Evolutionary conservation across 345 rosid genomes (phyloP).

Genomic region (Acer yangbiense): DNA sequence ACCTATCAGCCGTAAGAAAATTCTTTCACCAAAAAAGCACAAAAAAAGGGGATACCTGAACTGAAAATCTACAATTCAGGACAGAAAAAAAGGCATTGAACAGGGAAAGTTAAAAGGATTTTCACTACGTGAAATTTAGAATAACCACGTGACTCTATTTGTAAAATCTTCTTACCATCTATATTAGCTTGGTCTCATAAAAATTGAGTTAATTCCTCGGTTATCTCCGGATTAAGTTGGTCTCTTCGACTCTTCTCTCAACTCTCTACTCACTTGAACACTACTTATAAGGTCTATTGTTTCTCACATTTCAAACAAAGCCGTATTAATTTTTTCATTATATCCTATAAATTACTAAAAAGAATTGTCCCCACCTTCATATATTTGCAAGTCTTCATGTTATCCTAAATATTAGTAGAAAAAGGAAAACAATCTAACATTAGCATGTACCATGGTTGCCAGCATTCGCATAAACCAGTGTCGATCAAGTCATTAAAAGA

Average conservation of each 20-base stretch:
- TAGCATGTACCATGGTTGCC: not conserved
- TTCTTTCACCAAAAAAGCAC: not conserved
- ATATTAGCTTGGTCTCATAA: not conserved
- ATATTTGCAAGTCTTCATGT: not conserved
- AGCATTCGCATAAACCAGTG: not conserved
- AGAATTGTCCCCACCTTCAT: not conserved
- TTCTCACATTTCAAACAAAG: not conserved
- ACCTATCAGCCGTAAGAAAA: conserved; percentile 44
- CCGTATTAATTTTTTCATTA: not conserved
- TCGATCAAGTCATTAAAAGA: not conserved
- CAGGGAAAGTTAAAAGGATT: conserved; percentile 4
- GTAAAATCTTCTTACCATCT: not conserved
- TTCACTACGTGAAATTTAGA: not conserved
- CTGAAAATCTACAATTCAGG: not conserved
- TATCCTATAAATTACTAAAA: not conserved
- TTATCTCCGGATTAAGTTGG: not conserved
- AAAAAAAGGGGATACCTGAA: not conserved
- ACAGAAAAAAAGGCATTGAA: not conserved
- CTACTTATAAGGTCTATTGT: not conserved
- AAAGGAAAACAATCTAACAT: not conserved
- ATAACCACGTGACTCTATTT: not conserved
- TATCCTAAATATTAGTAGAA: not conserved
- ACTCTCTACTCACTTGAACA: not conserved
- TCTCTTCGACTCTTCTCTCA: not conserved
- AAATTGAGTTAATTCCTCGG: not conserved